phyloP scores from a whole-genome alignment of 1,284 basidiomycete species.

The Ustilago nuda region DNA sequence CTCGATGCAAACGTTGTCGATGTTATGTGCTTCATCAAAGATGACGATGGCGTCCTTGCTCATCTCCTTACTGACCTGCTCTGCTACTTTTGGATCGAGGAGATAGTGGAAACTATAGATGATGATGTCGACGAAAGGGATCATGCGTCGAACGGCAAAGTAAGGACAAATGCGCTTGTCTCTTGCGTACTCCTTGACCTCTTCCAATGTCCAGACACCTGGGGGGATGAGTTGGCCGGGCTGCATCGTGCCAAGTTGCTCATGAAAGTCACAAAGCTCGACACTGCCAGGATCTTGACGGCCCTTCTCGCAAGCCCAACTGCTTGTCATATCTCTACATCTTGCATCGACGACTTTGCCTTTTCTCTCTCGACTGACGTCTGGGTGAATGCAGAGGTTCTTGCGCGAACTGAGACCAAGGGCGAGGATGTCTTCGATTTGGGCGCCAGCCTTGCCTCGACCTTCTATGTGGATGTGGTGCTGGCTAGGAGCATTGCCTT shows the following conservation, averaged over 20 bases:
- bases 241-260: slow-evolving; percentile 84
- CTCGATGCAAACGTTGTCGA: slow-evolving; percentile 99
- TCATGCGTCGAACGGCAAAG: slow-evolving; percentile 96
- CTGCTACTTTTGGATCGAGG: slow-evolving; percentile 97
- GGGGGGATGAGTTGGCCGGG: slow-evolving; percentile 85
- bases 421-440: slow-evolving; percentile 78
- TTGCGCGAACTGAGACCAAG: slow-evolving; percentile 94
- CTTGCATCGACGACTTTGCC: slow-evolving; percentile 96
- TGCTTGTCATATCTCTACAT: slow-evolving; percentile 93
- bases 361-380: slow-evolving; percentile 96
- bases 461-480: slow-evolving; percentile 44
- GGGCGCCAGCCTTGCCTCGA: slow-evolving; percentile 43
- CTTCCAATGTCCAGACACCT: slow-evolving; percentile 94
- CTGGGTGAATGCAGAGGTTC: slow-evolving; percentile 95
- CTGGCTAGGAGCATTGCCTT: slow-evolving; percentile 32
- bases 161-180: slow-evolving; percentile 93
- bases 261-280: slow-evolving; percentile 93
- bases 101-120: slow-evolving; percentile 99
- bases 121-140: slow-evolving; percentile 93
- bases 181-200: slow-evolving; percentile 87
- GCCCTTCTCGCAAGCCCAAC: slow-evolving; percentile 85
- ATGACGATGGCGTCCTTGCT: slow-evolving; percentile 98
- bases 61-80: slow-evolving; percentile 97
- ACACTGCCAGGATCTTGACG: slow-evolving; percentile 89
- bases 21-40: slow-evolving; percentile 99